These are phyloP conservation scores for Bipolaris gigantea DNA, from an alignment of 2,329 filamentous ascomycete genomes.

Conservation along the genomic window DNA sequence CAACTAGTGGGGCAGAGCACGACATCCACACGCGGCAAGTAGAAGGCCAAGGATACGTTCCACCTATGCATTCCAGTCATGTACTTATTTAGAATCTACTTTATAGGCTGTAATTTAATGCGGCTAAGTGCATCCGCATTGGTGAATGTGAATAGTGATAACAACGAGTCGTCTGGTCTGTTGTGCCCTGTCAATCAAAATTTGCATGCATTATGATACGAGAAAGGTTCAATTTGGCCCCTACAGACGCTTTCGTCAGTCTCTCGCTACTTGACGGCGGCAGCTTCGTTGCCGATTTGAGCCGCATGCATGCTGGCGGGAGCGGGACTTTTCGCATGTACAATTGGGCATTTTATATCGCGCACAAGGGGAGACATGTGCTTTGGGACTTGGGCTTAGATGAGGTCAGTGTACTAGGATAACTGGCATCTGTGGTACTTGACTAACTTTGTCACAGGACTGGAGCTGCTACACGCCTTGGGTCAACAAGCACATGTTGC, in stretches of 20 bases:
- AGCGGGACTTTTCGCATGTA: constrained; percentile 40
- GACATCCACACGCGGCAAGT: background rate
- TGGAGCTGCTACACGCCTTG: constrained; percentile 38
- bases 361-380: constrained; percentile 28
- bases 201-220: background rate
- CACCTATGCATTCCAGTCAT: background rate
- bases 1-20: constrained; percentile 7
- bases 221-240: constrained; percentile 9
- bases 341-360: constrained; percentile 41
- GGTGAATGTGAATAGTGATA: background rate
- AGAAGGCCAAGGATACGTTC: background rate
- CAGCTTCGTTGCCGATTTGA: constrained; percentile 35
- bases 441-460: constrained; percentile 22
- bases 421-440: background rate
- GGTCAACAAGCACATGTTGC: constrained; percentile 39
- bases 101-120: background rate
- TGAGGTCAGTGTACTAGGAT: constrained; percentile 17
- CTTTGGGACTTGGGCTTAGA: constrained; percentile 40
- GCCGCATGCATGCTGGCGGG: constrained; percentile 32
- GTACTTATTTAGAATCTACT: background rate
- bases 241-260: constrained; percentile 25
- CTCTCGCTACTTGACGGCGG: constrained; percentile 39
- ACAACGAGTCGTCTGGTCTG: background rate
- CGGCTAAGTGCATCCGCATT: background rate
- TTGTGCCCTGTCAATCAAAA: background rate